Base-by-base conservation (phyloP, 306 rosid species). In the Ammopiptanthus mongolicus region DNA sequence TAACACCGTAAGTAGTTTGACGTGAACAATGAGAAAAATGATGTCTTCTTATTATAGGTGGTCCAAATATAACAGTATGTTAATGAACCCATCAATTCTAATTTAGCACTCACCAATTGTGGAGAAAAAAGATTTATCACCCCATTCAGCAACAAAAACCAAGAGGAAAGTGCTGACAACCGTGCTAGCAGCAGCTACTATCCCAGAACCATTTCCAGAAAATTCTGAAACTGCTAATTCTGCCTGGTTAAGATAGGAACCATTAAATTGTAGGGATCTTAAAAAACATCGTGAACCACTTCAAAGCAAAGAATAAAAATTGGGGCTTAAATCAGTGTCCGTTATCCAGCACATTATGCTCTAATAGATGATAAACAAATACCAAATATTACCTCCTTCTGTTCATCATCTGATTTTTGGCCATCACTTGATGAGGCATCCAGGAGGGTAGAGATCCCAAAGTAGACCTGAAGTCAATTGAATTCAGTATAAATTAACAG, bases 71-170 rank as follows among this genome's bases (percentile, higher is more conserved):
- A 65, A 65, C n/a, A 21, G 58, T 37, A n/a, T 34, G 65, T 56
- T 71, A 17, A 17, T 41, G 18, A 15, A 13, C 70, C 58, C 37
- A 76, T 41, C 4, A 28, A 25, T 57, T 68, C 75, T 44, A 47
- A 79, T 42, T 47, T 78, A 56, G 28, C 46, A 80, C 91, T 84
- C 81, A 95, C 99, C 99, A 65, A 95, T 90, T 47, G 99, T 92
- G 33, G 99, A 92, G 88, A 95, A 92, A 85, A 95, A 92, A 59
- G 97, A 95, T 72, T 95, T 95, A 76, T 95, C 99, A 17, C 99
- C 97, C 99, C 99, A 95, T 81, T 95, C 97, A 42, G 99, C 97
- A 18, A 95, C 97, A 86, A 95, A 95, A 78, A 95, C 97, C 73
- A 95, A 74, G 61, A 78, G 69, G 74, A 95, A 95, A 12, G 98